A percentile compares a stretch with the other conserved stretches of the same genome.
Evolutionary conservation across 352 stramenopile species (phyloP).

Genomic region (Pythium plurisporium): DNA sequence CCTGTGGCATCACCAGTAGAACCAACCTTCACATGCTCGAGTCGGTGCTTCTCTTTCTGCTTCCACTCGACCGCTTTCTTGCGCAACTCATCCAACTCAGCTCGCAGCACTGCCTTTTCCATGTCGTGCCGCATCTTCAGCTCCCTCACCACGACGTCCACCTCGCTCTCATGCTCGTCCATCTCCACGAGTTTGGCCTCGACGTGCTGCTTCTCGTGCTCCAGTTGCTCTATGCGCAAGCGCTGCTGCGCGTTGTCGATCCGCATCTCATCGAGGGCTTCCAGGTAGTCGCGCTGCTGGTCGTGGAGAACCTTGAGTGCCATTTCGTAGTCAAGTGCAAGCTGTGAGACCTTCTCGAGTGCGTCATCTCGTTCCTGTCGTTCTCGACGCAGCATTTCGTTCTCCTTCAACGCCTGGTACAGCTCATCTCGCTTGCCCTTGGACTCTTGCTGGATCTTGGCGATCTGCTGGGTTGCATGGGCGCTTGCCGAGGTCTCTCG

Average conservation of each 20-base stretch:
- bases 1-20: not conserved
- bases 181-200: slow-evolving; percentile 73
- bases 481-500: slow-evolving; percentile 32
- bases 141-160: slow-evolving; percentile 45
- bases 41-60: slow-evolving; percentile 26
- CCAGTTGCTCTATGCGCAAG: slow-evolving; percentile 39
- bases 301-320: slow-evolving; percentile 42
- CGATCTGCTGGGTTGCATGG: slow-evolving; percentile 30
- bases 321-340: slow-evolving; percentile 41
- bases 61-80: slow-evolving; percentile 33
- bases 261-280: slow-evolving; percentile 60
- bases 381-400: slow-evolving; percentile 52
- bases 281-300: slow-evolving; percentile 45
- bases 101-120: slow-evolving; percentile 43
- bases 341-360: slow-evolving; percentile 31
- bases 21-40: not conserved
- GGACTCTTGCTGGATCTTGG: slow-evolving; percentile 30
- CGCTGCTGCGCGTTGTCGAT: slow-evolving; percentile 59
- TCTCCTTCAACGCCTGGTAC: slow-evolving; percentile 61
- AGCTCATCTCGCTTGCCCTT: slow-evolving; percentile 56
- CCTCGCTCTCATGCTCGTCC: slow-evolving; percentile 58
- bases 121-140: slow-evolving; percentile 46
- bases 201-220: slow-evolving; percentile 46
- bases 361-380: slow-evolving; percentile 31
- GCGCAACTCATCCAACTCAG: slow-evolving; percentile 39